These are phyloP conservation scores for Penicillium vulpinum DNA, from an alignment of 2,329 filamentous ascomycete genomes.

Conservation along the genomic window DNA sequence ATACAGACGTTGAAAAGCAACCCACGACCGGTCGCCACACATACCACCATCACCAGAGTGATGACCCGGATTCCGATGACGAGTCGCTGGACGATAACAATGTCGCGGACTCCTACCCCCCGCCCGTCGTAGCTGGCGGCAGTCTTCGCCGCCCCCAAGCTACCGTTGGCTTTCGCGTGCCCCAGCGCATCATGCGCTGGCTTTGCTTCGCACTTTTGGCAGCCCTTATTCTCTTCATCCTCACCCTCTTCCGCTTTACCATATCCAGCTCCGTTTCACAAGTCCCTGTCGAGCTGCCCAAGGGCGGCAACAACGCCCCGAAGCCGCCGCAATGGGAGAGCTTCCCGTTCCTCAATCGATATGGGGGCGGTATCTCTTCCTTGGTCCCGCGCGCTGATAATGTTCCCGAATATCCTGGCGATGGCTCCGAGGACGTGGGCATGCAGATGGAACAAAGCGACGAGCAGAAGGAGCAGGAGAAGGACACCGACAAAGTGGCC, in stretches of 20 bases:
- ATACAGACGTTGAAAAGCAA: conserved; percentile 39
- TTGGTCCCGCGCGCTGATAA: conserved; percentile 67
- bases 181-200: conserved; percentile 73
- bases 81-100: conserved; percentile 20
- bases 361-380: conserved; percentile 82
- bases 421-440: conserved; percentile 58
- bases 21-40: conserved; percentile 20
- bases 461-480: conserved; percentile 26
- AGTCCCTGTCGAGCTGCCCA: conserved; percentile 50
- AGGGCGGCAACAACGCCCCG: conserved; percentile 49
- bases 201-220: conserved; percentile 71
- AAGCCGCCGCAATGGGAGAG: conserved; percentile 76
- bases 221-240: conserved; percentile 72
- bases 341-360: conserved; percentile 81
- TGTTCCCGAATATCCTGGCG: conserved; percentile 75
- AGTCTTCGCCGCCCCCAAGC: conserved; percentile 37
- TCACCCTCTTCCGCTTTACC: conserved; percentile 72
- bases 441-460: conserved; percentile 35
- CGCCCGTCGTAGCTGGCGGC: conserved; percentile 35
- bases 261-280: conserved; percentile 44
- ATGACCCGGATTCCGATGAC: conserved; percentile 28
- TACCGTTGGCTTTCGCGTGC: conserved; percentile 59
- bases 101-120: conserved; percentile 50
- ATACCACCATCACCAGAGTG: conserved; percentile 23
- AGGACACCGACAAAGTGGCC: conserved; percentile 13